Conservation (phyloP, 2,329 filamentous ascomycete genomes). For the Rhynchosporium graminicola region DNA sequence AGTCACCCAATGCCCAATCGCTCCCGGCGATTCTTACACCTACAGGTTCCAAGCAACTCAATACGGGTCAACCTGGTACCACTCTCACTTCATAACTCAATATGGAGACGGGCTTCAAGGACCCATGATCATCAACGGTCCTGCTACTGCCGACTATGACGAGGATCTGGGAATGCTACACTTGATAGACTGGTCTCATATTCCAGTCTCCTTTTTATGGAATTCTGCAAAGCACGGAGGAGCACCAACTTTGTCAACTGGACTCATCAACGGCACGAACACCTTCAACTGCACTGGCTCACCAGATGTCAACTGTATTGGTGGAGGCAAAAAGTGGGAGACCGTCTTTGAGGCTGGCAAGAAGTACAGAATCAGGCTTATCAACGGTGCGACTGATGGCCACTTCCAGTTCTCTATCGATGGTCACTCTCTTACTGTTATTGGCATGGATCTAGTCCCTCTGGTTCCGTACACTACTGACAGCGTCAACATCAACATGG, state of each 20-base stretch:
- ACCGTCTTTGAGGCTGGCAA: conserved; percentile 41
- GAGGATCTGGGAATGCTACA: conserved; percentile 38
- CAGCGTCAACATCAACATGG: conserved; percentile 56
- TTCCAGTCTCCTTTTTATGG: conserved; percentile 33
- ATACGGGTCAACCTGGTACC: conserved; percentile 36
- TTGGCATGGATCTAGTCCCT: conserved; percentile 59
- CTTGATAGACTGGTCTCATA: conserved; percentile 39
- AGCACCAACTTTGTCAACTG: conserved; percentile 34
- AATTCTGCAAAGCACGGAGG: conserved; percentile 31
- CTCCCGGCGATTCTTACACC: conserved; percentile 52
- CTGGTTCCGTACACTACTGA: conserved; percentile 55
- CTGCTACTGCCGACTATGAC: conserved; percentile 60
- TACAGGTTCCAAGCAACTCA: conserved; percentile 43
- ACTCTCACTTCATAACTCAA: conserved; percentile 34
- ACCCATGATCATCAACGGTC: conserved; percentile 61
- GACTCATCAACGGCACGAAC: conserved; percentile 40
- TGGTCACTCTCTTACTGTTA: conserved; percentile 58
- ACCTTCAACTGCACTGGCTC: conserved; percentile 31
- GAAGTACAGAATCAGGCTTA: conserved; percentile 46
- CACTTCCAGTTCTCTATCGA: conserved; percentile 54
- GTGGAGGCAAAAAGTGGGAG: conserved; percentile 38
- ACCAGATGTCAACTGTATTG: conserved; percentile 33
- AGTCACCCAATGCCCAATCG: conserved; percentile 66
- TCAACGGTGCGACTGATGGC: conserved; percentile 49
- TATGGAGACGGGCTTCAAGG: conserved; percentile 57